Evolutionary conservation across 179 eudicot species (phyloP).

Genomic region (Beta lomatogona): DNA sequence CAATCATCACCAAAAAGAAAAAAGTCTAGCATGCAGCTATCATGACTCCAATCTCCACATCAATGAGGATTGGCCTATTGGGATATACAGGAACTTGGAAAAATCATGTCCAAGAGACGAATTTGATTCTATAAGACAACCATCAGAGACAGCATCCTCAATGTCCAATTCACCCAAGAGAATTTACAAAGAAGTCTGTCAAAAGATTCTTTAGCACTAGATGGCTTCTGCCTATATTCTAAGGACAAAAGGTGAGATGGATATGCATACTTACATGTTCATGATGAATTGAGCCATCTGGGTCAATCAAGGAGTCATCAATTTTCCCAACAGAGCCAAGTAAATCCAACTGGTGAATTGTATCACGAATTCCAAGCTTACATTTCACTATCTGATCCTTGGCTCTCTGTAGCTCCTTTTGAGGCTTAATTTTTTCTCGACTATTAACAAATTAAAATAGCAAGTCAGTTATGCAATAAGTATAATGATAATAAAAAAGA

Average conservation of each 20-base stretch:
- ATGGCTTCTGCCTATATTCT: background rate
- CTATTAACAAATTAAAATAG: constrained; percentile 39
- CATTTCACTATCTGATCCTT: constrained; percentile 75
- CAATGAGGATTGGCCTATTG: background rate
- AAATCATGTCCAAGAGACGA: background rate
- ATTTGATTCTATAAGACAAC: background rate
- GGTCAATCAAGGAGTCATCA: constrained; percentile 63
- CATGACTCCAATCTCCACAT: background rate
- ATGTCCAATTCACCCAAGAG: background rate
- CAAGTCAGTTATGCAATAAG: constrained; percentile 7
- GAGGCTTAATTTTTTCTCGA: constrained; percentile 93
- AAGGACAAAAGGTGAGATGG: constrained; percentile 2
- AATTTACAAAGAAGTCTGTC: background rate
- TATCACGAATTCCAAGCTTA: constrained; percentile 94
- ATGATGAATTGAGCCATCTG: constrained; percentile 96
- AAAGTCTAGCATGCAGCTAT: background rate
- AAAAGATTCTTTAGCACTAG: background rate
- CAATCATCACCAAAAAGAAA: background rate
- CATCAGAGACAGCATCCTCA: constrained; percentile 4
- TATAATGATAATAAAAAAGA: background rate
- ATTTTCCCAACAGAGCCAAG: constrained; percentile 85
- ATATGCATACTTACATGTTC: constrained; percentile 65
- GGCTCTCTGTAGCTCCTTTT: constrained; percentile 87
- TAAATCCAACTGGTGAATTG: constrained; percentile 74
- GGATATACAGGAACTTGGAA: background rate